Conservation (phyloP, 2,329 filamentous ascomycete species). For the Leptographium wingfieldii region DNA sequence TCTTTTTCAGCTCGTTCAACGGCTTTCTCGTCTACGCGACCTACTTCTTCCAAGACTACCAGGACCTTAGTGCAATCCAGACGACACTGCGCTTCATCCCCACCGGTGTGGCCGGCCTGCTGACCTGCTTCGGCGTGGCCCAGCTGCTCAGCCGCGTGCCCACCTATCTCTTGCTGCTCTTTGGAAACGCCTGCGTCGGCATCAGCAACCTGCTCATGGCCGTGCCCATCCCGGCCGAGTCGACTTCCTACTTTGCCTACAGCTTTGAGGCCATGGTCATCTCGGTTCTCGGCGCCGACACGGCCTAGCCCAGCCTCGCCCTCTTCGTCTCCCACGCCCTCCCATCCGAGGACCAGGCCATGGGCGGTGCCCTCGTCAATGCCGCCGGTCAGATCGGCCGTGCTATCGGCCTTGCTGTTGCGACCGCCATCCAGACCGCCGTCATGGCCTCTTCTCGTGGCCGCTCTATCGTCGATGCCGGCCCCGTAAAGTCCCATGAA, state of each 20-base stretch:
- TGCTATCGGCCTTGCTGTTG: conserved; percentile 52
- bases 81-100: conserved; percentile 59
- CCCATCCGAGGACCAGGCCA: conserved; percentile 49
- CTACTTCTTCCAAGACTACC: conserved; percentile 59
- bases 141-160: conserved; percentile 44
- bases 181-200: conserved; percentile 43
- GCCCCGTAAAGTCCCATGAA: conserved; percentile 30
- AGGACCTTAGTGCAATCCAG: conserved; percentile 46
- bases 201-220: conserved; percentile 43
- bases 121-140: conserved; percentile 44
- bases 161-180: conserved; percentile 42
- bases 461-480: conserved; percentile 29
- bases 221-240: conserved; percentile 39
- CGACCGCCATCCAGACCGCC: conserved; percentile 51
- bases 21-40: conserved; percentile 56
- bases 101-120: conserved; percentile 45
- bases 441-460: conserved; percentile 39
- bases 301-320: conserved; percentile 51
- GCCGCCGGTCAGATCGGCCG: conserved; percentile 52
- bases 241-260: conserved; percentile 53
- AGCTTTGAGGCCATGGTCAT: conserved; percentile 55
- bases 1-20: conserved; percentile 58
- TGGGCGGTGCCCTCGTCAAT: conserved; percentile 57
- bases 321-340: conserved; percentile 53
- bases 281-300: conserved; percentile 53